phyloP scores from a whole-genome alignment of 1,284 basidiomycete species.

The Austroboletus rostrupii region DNA sequence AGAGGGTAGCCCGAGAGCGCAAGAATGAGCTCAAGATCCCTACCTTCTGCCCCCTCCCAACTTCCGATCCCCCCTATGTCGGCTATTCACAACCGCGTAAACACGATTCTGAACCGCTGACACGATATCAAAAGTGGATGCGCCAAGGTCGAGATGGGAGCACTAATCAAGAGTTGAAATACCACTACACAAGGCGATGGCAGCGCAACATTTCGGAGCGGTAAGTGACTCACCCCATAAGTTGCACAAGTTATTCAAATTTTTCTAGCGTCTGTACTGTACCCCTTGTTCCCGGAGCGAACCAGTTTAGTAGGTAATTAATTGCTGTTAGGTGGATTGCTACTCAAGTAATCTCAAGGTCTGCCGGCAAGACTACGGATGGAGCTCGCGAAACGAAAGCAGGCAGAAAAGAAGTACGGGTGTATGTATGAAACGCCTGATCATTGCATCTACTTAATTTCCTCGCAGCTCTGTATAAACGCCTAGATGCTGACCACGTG shows the following conservation, averaged over 20 bases:
- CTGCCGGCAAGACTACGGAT: constrained; percentile 39
- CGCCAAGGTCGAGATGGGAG: constrained; percentile 32
- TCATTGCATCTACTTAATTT: constrained; percentile 5
- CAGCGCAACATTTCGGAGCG: constrained; percentile 43
- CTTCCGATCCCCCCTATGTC: constrained; percentile 22
- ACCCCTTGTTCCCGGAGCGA: constrained; percentile 44
- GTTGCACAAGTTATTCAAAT: constrained; percentile 1
- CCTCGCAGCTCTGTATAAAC: constrained; percentile 47
- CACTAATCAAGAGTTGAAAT: constrained; percentile 28
- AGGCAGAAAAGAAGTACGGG: constrained; percentile 22
- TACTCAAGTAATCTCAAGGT: constrained; percentile 28
- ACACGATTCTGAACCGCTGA: constrained; percentile 48
- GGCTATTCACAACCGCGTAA: constrained; percentile 44
- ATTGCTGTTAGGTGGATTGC: background rate
- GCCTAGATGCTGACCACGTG: constrained; percentile 45
- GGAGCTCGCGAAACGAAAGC: constrained; percentile 25
- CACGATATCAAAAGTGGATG: constrained; percentile 55
- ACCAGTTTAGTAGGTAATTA: constrained; percentile 40
- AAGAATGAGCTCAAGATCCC: constrained; percentile 37
- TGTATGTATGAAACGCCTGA: constrained; percentile 15
- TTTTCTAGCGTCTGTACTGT: constrained; percentile 43
- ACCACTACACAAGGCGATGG: constrained; percentile 52
- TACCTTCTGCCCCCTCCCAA: constrained; percentile 37
- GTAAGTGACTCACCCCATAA: constrained; percentile 32
- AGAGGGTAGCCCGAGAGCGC: constrained; percentile 31